Conservation (phyloP, 257 asterid genomes). For the Solanum chilense region DNA sequence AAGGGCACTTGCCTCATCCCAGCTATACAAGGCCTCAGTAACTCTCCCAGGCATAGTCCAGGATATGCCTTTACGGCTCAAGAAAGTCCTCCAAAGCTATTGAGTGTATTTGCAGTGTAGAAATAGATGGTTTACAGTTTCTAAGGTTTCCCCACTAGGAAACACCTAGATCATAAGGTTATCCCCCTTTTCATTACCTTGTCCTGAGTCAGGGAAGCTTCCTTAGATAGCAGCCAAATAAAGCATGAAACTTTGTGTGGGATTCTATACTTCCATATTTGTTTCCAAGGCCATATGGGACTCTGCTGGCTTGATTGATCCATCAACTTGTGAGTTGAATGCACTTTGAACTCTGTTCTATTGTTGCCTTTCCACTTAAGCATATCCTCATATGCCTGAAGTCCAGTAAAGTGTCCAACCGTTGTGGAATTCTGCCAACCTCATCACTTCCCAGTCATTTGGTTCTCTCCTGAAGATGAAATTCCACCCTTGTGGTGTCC, state of each 20-base stretch:
- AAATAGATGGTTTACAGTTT: background rate
- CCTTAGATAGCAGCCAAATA: background rate
- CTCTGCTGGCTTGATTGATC: background rate
- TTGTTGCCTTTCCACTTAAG: background rate
- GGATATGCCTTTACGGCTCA: background rate
- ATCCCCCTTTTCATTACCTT: background rate
- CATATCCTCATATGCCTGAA: background rate
- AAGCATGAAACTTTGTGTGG: background rate
- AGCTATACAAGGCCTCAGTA: background rate
- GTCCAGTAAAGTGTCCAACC: background rate
- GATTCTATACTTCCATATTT: background rate
- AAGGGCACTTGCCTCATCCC: background rate
- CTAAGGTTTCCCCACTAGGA: background rate
- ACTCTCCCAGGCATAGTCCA: background rate
- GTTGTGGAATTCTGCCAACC: no score
- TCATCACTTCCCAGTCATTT: no score
- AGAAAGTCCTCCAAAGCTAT: background rate
- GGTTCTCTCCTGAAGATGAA: no score
- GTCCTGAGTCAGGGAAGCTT: background rate
- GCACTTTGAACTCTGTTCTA: background rate
- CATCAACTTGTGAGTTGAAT: background rate
- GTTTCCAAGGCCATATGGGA: background rate
- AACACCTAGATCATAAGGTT: background rate
- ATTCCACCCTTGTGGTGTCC: no score
- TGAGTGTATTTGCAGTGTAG: background rate